phyloP scores from a whole-genome alignment of 2,329 filamentous ascomycete genomes.

The Colletotrichum trifolii region DNA sequence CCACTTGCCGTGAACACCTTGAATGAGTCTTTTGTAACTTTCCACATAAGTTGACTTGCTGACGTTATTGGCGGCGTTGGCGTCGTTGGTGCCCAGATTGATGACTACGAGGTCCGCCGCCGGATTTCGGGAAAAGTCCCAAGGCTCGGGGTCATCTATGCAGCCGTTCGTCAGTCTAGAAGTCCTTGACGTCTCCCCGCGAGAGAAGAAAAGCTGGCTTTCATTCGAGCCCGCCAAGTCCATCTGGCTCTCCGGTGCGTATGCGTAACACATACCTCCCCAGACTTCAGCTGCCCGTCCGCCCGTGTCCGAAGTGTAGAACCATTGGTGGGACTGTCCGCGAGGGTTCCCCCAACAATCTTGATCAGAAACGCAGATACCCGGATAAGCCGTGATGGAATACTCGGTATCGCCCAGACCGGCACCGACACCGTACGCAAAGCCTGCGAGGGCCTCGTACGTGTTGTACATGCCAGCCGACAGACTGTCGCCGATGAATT shows the following conservation, averaged over 20 bases:
- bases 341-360: slow-evolving; percentile 64
- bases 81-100: slow-evolving; percentile 60
- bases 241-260: background rate
- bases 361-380: slow-evolving; percentile 66
- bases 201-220: background rate
- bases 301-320: slow-evolving; percentile 65
- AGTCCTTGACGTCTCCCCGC: background rate
- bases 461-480: slow-evolving; percentile 67
- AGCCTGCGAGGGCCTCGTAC: slow-evolving; percentile 68
- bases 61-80: slow-evolving; percentile 55
- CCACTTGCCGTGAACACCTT: slow-evolving; percentile 59
- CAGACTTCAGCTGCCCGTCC: slow-evolving; percentile 57
- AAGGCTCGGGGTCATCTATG: slow-evolving; percentile 54
- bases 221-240: slow-evolving; percentile 7
- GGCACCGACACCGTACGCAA: slow-evolving; percentile 64
- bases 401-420: slow-evolving; percentile 70
- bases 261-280: slow-evolving; percentile 48
- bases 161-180: slow-evolving; percentile 4
- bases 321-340: slow-evolving; percentile 67
- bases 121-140: slow-evolving; percentile 55
- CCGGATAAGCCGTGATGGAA: slow-evolving; percentile 67
- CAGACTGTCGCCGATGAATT: slow-evolving; percentile 61
- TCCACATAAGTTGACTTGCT: slow-evolving; percentile 51
- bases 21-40: slow-evolving; percentile 55
- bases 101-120: slow-evolving; percentile 58